Evolutionary conservation across 495 filamentous ascomycete species (phyloP), one percentile per base, ranked within the genome.

Genomic region (Neurospora tetrasperma): DNA sequence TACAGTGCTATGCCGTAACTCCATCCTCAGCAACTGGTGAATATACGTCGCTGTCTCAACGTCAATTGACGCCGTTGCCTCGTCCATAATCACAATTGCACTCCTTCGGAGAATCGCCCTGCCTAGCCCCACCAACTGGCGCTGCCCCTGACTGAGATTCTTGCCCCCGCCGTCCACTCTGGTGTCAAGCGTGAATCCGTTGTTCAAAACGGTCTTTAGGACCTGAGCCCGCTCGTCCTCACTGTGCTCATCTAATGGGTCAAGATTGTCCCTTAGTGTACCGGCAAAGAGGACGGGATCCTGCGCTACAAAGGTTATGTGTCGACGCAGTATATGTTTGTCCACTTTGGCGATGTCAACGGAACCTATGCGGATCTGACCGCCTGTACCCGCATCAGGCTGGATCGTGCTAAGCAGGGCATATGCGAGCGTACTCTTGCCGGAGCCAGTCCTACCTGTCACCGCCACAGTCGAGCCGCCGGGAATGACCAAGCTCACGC

Each of bases 51-150:
- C 91, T 2, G 92, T 96, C 78, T 90, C 89, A 74, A 86, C 86
- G 76, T 97, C 93, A 73, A 97, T 93, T 16, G 89, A 91, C 18
- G 93, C 93, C n/a, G 93, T 97, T 20, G 93, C 93, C 80, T 94
- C 92, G 74, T 94, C 92, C 74, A 94, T 79, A 62, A 94, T 81
- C 38, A 90, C 85, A 42, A 91, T 84, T 70, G 85, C 85, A 23
- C 86, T 87, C n/a, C 85, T 79, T 42, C 87, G 79, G n/a, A 90
- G 82, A 14, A 91, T 84, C 0, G 88, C 88, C 11, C 87, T 77
- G 3, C 87, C 88, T 4, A 90, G 84, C 39, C 87, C 86, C 12
- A 91, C 82, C 18, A 90, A 83, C 76, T 90, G 88, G 18, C 88
- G 76, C 77, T 90, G 87, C 12, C 89, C 89, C 71, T 90, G 89